Evolutionary conservation across 108 stramenopile species (phyloP).

Genomic region (Cylindrotheca closterium): DNA sequence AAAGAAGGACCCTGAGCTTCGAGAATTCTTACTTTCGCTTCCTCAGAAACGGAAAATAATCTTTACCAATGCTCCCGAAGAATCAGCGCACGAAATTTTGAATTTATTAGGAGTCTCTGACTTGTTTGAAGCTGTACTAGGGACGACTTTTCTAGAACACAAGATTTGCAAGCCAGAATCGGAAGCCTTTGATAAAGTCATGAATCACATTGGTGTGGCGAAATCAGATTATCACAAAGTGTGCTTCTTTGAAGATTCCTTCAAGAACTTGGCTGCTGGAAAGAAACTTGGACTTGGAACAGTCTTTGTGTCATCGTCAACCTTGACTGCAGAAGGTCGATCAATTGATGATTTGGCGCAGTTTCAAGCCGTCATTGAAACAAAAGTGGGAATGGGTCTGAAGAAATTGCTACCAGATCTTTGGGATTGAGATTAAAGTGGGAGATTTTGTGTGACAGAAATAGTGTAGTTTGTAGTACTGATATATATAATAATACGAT

Average conservation of each 20-base stretch:
- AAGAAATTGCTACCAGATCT: slow-evolving; percentile 14
- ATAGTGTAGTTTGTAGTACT: no score
- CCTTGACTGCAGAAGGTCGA: slow-evolving; percentile 23
- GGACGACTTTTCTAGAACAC: slow-evolving; percentile 27
- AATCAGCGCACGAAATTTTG: slow-evolving; percentile 30
- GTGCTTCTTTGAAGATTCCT: slow-evolving; percentile 49
- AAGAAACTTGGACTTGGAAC: slow-evolving; percentile 39
- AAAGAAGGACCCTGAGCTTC: slow-evolving; percentile 21
- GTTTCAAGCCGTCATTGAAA: slow-evolving; percentile 36
- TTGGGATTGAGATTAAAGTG: no score
- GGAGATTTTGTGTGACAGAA: no score
- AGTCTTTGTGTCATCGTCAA: slow-evolving; percentile 31
- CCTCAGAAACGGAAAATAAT: slow-evolving; percentile 31
- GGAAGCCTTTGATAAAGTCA: slow-evolving; percentile 35
- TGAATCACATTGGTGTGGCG: slow-evolving; percentile 9
- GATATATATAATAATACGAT: no score
- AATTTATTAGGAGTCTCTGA: slow-evolving; percentile 31
- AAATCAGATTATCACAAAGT: slow-evolving; percentile 4
- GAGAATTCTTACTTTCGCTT: slow-evolving; percentile 28
- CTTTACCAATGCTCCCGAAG: slow-evolving; percentile 47
- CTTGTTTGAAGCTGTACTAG: slow-evolving; percentile 34
- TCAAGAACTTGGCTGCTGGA: slow-evolving; percentile 34
- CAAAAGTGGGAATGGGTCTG: slow-evolving; percentile 20
- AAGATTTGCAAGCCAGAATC: slow-evolving; percentile 40
- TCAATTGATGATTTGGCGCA: slow-evolving; percentile 2